phyloP scores from a whole-genome alignment of 257 asterid species.

The Solanum lycopersicoides region DNA sequence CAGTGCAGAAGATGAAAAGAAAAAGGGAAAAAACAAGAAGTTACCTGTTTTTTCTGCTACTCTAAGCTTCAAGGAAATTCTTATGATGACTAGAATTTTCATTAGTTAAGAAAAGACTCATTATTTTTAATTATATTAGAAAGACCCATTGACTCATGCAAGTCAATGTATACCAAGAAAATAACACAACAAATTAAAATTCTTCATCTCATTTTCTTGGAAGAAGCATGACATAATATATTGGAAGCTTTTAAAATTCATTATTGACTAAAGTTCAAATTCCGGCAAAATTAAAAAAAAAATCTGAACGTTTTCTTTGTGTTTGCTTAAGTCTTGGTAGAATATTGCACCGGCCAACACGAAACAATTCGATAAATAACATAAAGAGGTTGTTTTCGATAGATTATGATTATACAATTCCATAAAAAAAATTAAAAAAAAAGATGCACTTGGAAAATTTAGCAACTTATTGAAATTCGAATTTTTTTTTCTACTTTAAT shows the following conservation, averaged over 20 bases:
- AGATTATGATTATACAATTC: not conserved
- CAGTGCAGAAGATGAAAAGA: not conserved
- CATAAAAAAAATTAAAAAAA: not conserved
- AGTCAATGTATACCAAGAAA: constrained; percentile 1
- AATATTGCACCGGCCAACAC: not conserved
- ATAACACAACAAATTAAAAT: not conserved
- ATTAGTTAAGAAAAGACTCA: not conserved
- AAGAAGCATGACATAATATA: not conserved
- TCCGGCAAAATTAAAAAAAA: not conserved
- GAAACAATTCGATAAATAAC: not conserved
- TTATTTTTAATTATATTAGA: not conserved
- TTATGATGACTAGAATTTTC: not conserved
- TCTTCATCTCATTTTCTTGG: constrained; percentile 13
- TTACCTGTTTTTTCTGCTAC: not conserved
- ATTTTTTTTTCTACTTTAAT: not conserved
- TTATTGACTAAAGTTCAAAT: not conserved
- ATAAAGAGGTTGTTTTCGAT: no score
- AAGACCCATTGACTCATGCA: constrained; percentile 1
- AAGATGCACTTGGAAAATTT: not conserved
- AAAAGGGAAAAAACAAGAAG: not conserved
- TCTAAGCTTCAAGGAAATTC: not conserved
- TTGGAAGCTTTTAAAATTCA: not conserved
- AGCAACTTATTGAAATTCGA: not conserved
- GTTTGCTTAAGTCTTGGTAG: not conserved
- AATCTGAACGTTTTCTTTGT: not conserved